These are phyloP conservation scores for Beauveria sp. DNA, from an alignment of 2,329 filamentous ascomycete species.

Conservation along the genomic window DNA sequence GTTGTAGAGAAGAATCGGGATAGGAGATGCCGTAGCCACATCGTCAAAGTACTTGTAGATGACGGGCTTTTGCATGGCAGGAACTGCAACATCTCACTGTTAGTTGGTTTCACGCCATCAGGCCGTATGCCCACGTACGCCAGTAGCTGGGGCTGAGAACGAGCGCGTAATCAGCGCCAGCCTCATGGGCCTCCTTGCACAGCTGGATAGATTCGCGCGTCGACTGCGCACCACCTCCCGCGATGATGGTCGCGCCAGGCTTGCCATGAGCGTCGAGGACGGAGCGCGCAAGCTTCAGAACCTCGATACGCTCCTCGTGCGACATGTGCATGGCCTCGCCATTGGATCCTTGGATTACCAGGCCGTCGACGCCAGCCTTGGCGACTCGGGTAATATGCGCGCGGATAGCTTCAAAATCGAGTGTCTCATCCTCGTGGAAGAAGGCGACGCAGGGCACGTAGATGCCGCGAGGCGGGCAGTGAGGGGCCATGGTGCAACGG, in stretches of 20 bases:
- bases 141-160: slow-evolving; percentile 71
- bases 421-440: slow-evolving; percentile 27
- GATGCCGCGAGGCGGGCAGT: slow-evolving; percentile 21
- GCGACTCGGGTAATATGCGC: slow-evolving; percentile 37
- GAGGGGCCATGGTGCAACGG: neutral
- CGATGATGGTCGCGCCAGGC: slow-evolving; percentile 60
- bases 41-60: slow-evolving; percentile 53
- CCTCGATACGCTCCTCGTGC: slow-evolving; percentile 59
- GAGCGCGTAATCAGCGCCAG: slow-evolving; percentile 69
- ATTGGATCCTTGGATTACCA: slow-evolving; percentile 80
- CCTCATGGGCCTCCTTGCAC: slow-evolving; percentile 60
- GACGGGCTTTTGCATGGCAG: slow-evolving; percentile 14
- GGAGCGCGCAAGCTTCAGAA: slow-evolving; percentile 55
- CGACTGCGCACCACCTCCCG: slow-evolving; percentile 68
- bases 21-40: slow-evolving; percentile 50
- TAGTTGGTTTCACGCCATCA: neutral
- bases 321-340: slow-evolving; percentile 77
- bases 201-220: slow-evolving; percentile 66
- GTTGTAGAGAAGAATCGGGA: slow-evolving; percentile 60
- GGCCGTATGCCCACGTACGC: neutral
- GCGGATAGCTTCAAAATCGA: slow-evolving; percentile 25
- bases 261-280: slow-evolving; percentile 55
- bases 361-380: slow-evolving; percentile 62
- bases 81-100: neutral
- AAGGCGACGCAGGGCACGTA: slow-evolving; percentile 32